A percentile compares a stretch with the other conserved stretches of the same genome.
phyloP scores from a whole-genome alignment of 768 basidiomycete species.

The Hemileccinum rubropunctum region DNA sequence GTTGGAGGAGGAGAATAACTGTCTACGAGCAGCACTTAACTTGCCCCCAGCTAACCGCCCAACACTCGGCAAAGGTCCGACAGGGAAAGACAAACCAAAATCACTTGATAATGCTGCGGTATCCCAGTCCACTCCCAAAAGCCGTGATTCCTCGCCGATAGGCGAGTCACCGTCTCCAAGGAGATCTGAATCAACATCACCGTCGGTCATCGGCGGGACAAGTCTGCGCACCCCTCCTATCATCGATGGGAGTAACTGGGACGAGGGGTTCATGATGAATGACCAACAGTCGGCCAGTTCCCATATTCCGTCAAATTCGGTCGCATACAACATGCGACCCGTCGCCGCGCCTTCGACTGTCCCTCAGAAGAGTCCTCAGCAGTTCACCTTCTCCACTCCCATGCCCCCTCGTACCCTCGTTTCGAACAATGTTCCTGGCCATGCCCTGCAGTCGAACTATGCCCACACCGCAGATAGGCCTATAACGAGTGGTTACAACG shows the following conservation, averaged over 20 bases:
- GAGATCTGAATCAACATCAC: constrained; percentile 35
- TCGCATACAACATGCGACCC: constrained; percentile 43
- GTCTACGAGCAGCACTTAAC: constrained; percentile 67
- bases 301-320: constrained; percentile 39
- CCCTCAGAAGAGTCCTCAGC: constrained; percentile 45
- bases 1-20: constrained; percentile 81
- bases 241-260: constrained; percentile 53
- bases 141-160: constrained; percentile 67
- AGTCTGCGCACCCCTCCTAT: constrained; percentile 41
- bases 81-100: constrained; percentile 81
- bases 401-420: constrained; percentile 44
- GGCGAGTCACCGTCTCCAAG: constrained; percentile 46
- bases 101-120: constrained; percentile 34
- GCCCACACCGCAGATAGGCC: constrained; percentile 51
- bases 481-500: constrained; percentile 44
- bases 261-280: constrained; percentile 51
- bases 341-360: constrained; percentile 46
- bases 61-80: constrained; percentile 79
- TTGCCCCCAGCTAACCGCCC: constrained; percentile 72
- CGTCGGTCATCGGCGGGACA: constrained; percentile 30
- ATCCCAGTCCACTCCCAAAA: constrained; percentile 44
- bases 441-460: constrained; percentile 37
- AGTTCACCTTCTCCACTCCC: constrained; percentile 41
- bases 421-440: constrained; percentile 41
- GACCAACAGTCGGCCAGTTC: constrained; percentile 37